Conservation (phyloP, 2,329 filamentous ascomycete species). For the Plenodomus tracheiphilus region DNA sequence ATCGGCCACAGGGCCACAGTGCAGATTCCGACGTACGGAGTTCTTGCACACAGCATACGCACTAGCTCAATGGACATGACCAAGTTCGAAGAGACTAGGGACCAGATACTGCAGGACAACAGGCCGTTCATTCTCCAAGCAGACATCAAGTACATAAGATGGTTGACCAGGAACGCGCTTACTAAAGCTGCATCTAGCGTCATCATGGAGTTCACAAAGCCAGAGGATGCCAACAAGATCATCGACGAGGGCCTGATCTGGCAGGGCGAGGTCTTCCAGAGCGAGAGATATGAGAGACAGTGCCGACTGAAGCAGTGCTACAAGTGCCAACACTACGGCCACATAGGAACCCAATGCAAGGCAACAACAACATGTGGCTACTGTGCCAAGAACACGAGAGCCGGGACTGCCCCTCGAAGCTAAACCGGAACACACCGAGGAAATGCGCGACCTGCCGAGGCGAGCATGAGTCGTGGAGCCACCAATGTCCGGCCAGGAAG, state of each 20-base stretch:
- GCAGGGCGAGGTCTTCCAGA: slow-evolving; percentile 17
- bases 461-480: slow-evolving; percentile 15
- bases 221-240: too few species aligned
- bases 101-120: slow-evolving; percentile 18
- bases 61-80: slow-evolving; percentile 17
- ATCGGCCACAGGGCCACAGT: too few species aligned
- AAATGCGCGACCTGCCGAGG: slow-evolving; percentile 16
- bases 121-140: slow-evolving; percentile 16
- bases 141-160: slow-evolving; percentile 16
- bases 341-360: slow-evolving; percentile 26
- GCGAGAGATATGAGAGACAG: slow-evolving; percentile 18
- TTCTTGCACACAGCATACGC: too few species aligned
- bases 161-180: slow-evolving; percentile 9
- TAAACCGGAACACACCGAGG: slow-evolving; percentile 5
- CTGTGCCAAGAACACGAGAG: too few species aligned
- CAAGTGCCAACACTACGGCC: slow-evolving; percentile 20
- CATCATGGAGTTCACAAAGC: slow-evolving; percentile 17
- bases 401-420: slow-evolving; percentile 12
- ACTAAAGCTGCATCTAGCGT: slow-evolving; percentile 11
- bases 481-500: slow-evolving; percentile 16
- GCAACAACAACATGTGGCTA: slow-evolving; percentile 18
- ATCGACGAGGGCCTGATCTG: slow-evolving; percentile 17
- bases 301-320: slow-evolving; percentile 11
- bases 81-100: slow-evolving; percentile 19
- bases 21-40: too few species aligned